phyloP scores from a whole-genome alignment of 2,329 filamentous ascomycete genomes.

The Aspergillus novoparasiticus region DNA sequence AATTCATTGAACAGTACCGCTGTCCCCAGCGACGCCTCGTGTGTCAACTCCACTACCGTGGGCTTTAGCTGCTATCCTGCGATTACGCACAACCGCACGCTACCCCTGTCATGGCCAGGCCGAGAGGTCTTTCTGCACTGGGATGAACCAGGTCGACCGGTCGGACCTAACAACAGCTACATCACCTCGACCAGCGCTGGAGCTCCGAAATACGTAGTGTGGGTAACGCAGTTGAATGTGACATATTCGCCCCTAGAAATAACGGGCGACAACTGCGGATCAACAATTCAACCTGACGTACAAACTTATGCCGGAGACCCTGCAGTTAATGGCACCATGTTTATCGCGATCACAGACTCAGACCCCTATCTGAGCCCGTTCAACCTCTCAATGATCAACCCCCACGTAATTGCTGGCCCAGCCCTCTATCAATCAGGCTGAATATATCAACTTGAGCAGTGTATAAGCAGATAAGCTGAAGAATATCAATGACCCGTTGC shows the following conservation, averaged over 20 bases:
- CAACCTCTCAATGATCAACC: constrained; percentile 73
- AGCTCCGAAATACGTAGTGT: constrained; percentile 68
- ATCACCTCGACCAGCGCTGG: constrained; percentile 64
- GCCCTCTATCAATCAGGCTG: constrained; percentile 78
- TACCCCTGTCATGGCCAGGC: constrained; percentile 73
- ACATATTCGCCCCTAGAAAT: constrained; percentile 68
- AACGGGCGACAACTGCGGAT: constrained; percentile 56
- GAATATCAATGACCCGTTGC: background rate
- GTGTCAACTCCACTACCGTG: too few species aligned
- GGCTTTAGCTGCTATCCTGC: constrained; percentile 45
- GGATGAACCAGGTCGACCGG: constrained; percentile 67
- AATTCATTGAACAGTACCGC: constrained; percentile 40
- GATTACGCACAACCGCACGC: constrained; percentile 69
- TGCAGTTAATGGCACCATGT: constrained; percentile 76
- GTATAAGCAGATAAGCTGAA: background rate
- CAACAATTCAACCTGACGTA: constrained; percentile 72
- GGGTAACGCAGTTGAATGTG: constrained; percentile 75
- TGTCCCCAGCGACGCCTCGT: too few species aligned
- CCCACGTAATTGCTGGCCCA: constrained; percentile 71
- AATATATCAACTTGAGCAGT: constrained; percentile 19
- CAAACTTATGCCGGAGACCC: constrained; percentile 69
- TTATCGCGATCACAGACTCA: constrained; percentile 72
- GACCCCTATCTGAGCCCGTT: constrained; percentile 71
- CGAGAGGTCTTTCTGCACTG: constrained; percentile 69
- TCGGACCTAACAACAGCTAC: constrained; percentile 84